A percentile compares a stretch with the other conserved stretches of the same genome.
phyloP scores from a whole-genome alignment of 768 basidiomycete species.

The Lepiota brunneoincarnata region DNA sequence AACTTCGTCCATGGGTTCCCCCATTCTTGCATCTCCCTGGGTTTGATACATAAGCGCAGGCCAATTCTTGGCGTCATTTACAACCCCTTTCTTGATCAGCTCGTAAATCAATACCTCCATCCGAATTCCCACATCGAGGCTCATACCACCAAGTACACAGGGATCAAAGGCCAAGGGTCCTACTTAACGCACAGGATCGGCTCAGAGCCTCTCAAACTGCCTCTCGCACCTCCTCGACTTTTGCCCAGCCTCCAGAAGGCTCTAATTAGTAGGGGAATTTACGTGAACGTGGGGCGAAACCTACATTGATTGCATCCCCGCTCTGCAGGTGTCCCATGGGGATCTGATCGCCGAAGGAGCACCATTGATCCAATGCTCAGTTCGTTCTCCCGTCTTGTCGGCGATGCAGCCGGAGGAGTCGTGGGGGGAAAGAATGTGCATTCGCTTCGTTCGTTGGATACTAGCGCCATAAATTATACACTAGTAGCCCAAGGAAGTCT shows the following conservation, averaged over 20 bases:
- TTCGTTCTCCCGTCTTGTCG: conserved; percentile 75
- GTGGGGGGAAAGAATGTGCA: conserved; percentile 82
- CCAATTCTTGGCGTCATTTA: conserved; percentile 93
- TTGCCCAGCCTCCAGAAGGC: conserved; percentile 69
- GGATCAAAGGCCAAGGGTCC: conserved; percentile 75
- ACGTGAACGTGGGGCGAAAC: not conserved
- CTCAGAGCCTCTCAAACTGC: conserved; percentile 52
- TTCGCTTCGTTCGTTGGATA: conserved; percentile 78
- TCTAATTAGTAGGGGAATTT: conserved; percentile 50
- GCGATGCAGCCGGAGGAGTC: conserved; percentile 60
- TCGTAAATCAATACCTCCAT: conserved; percentile 38
- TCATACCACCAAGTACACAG: conserved; percentile 58
- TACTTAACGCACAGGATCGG: conserved; percentile 53
- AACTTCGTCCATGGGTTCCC: conserved; percentile 89
- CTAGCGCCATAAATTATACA: conserved; percentile 78
- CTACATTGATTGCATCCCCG: not conserved
- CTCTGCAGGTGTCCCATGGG: conserved; percentile 79
- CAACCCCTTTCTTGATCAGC: conserved; percentile 86
- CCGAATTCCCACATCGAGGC: not conserved
- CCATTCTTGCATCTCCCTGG: conserved; percentile 87
- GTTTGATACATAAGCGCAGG: conserved; percentile 76
- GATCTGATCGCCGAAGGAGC: conserved; percentile 63
- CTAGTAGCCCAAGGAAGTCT: conserved; percentile 87
- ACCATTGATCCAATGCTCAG: conserved; percentile 55
- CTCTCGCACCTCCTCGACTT: conserved; percentile 61